These are phyloP conservation scores for Verticillium zaregamsianum DNA, from an alignment of 2,329 filamentous ascomycete species.

Conservation along the genomic window DNA sequence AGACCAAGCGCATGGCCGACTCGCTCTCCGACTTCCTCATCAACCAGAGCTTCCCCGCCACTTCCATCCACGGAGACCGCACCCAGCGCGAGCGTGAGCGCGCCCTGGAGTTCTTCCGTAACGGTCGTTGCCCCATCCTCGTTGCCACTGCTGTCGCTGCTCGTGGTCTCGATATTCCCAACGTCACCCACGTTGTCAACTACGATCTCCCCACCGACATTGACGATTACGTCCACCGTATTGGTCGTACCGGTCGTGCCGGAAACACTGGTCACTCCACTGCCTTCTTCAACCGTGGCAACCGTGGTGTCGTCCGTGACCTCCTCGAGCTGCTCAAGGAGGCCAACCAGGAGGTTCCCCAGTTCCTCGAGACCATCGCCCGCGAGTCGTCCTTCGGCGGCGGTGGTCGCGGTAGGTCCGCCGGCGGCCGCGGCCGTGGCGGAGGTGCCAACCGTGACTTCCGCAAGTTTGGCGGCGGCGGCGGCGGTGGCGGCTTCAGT, in stretches of 20 bases:
- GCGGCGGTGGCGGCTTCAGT: constrained; percentile 40
- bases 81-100: constrained; percentile 99
- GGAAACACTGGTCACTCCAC: constrained; percentile 98
- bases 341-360: constrained; percentile 92
- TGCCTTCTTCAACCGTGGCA: constrained; percentile 99
- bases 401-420: constrained; percentile 56
- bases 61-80: constrained; percentile 96
- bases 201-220: constrained; percentile 99
- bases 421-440: constrained; percentile 71
- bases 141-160: constrained; percentile 97
- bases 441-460: constrained; percentile 77
- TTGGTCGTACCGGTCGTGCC: constrained; percentile 99
- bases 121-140: constrained; percentile 89
- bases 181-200: constrained; percentile 97
- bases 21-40: constrained; percentile 96
- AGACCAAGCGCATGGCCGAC: constrained; percentile 99
- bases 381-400: constrained; percentile 85
- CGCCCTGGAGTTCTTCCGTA: constrained; percentile 95
- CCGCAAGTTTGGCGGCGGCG: constrained; percentile 69
- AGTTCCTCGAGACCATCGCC: constrained; percentile 95
- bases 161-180: constrained; percentile 86
- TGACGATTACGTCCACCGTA: constrained; percentile 98
- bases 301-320: constrained; percentile 95
- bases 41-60: constrained; percentile 97
- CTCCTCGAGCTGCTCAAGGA: constrained; percentile 98